Conservation (phyloP, 805 yeast genomes). For the Peterozyma toletana region DNA sequence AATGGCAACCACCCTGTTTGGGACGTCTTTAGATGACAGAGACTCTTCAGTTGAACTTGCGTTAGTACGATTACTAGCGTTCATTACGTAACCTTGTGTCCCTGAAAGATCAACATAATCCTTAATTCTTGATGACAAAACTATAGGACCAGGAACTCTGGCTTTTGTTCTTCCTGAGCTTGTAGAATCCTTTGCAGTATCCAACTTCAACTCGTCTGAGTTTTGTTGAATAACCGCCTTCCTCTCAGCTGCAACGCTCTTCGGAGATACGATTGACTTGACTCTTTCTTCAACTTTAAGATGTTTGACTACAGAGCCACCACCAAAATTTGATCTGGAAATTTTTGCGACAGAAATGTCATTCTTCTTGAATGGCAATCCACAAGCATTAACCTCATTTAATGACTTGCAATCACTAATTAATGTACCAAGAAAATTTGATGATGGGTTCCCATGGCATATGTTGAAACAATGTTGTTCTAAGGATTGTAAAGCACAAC, state of each 20-base stretch:
- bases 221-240: not conserved
- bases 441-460: slow-evolving; percentile 40
- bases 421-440: slow-evolving; percentile 37
- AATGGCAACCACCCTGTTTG: not conserved
- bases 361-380: slow-evolving; percentile 39
- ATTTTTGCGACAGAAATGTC: slow-evolving; percentile 23
- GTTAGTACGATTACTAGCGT: not conserved
- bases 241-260: not conserved
- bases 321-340: slow-evolving; percentile 14
- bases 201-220: not conserved
- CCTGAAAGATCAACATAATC: slow-evolving; percentile 1
- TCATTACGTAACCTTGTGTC: not conserved
- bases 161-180: not conserved
- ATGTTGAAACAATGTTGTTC: slow-evolving; percentile 36
- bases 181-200: too few species aligned
- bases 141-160: slow-evolving; percentile 5
- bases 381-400: slow-evolving; percentile 44
- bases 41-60: slow-evolving; percentile 1
- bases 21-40: not conserved
- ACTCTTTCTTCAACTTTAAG: slow-evolving; percentile 4
- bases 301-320: not conserved
- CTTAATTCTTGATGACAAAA: slow-evolving; percentile 6
- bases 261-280: slow-evolving; percentile 4
- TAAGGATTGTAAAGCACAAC: slow-evolving; percentile 47
- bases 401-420: slow-evolving; percentile 37